Base-by-base conservation (phyloP, 176 grass and related monocot genomes). In the Thinopyrum elongatum region DNA sequence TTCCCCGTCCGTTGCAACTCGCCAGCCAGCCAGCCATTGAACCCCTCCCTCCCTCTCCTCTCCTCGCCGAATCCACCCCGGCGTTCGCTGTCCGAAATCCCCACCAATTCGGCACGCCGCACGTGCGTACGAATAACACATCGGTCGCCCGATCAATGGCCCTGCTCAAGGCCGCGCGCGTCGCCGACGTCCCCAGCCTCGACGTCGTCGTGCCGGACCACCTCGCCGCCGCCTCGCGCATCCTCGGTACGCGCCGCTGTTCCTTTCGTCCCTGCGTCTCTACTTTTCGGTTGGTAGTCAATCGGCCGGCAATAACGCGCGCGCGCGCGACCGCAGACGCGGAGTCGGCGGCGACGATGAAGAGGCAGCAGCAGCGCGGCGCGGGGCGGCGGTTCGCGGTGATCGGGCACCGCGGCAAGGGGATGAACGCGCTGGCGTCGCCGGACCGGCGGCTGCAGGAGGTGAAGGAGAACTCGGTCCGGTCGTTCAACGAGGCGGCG, bases 391-490 rank as follows among this genome's bases (percentile, higher is more conserved):
- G 80, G 78, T 87, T 96, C 70, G 78, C 87, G 26, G 92, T 98
- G 79, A 79, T 96, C 86, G 94, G 97, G 27, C 97, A 98, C 88
- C 87, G 94, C 6, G 94, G 97, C 79, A 98, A 98, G 88, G 97
- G 97, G 71, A 98, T 98, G 97, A 98, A 98, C 82, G 94, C 88
- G 53, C 83, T 98, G 78, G 70, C 90, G 49, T 94, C 97, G 59
- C 82, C 85, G 5, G 90, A 98, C 84, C 85, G 65, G 27, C 92
- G 94, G 42, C 25, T 98, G 83, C 90, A 62, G 79, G 92, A 98
- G 88, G 67, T 98, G 16, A 95, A 94, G 57, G 97, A 98, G 90
- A 98, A 98, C 87, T 91, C 97, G 1, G 70, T 96, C 58, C 85
- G 76, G 63, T 98, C 97, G 26, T 98, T 98, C 86, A 92, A 94